Evolutionary conservation across 371 early-diverging fungal species (phyloP).

Genomic region (Rhizopus sp.): DNA sequence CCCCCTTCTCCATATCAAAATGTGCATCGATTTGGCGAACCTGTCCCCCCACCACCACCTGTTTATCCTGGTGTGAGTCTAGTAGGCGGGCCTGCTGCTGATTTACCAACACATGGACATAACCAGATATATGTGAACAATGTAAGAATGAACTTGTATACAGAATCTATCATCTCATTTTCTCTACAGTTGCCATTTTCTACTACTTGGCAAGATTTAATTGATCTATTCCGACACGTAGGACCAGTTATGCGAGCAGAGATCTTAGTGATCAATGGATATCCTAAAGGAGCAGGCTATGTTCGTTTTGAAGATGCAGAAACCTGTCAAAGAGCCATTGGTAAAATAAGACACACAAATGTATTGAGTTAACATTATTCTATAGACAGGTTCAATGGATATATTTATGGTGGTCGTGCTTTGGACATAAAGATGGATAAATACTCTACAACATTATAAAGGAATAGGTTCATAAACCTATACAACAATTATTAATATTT

Average conservation of each 20-base stretch:
- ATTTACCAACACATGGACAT: constrained; percentile 42
- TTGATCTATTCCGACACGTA: constrained; percentile 65
- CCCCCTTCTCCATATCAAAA: constrained; percentile 8
- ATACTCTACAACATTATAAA: background rate
- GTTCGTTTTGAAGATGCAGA: constrained; percentile 62
- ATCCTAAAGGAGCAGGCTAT: constrained; percentile 64
- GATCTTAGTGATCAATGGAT: constrained; percentile 50
- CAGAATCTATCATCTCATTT: background rate
- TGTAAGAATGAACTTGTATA: constrained; percentile 30
- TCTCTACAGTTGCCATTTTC: constrained; percentile 58
- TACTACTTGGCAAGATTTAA: constrained; percentile 67
- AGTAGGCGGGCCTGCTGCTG: constrained; percentile 48
- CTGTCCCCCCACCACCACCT: constrained; percentile 18
- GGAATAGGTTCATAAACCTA: constrained; percentile 28
- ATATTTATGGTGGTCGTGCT: background rate
- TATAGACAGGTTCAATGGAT: background rate
- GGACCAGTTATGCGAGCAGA: constrained; percentile 58
- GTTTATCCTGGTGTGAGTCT: constrained; percentile 21
- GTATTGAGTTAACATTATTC: too few species aligned
- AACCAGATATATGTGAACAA: constrained; percentile 63
- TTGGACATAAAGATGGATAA: background rate
- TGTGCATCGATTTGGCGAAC: constrained; percentile 17
- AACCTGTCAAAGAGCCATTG: constrained; percentile 63
- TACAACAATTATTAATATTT: background rate
- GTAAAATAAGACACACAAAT: constrained; percentile 26